Evolutionary conservation across 768 basidiomycete genomes (phyloP).

Genomic region (Lactarius evosmus): DNA sequence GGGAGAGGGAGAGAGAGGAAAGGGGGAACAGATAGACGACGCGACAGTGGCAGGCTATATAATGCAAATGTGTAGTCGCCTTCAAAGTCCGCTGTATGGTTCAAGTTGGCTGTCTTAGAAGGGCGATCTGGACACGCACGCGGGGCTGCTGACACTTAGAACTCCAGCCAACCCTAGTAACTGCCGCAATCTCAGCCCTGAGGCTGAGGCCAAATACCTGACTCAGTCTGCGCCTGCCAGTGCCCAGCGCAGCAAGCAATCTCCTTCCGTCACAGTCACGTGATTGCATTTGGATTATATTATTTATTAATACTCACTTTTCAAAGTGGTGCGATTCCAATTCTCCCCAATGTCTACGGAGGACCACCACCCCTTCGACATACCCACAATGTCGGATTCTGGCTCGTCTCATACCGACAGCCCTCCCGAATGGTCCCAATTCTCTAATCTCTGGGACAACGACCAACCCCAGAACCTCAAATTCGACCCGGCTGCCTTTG

Average conservation of each 20-base stretch:
- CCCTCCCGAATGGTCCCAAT: constrained; percentile 29
- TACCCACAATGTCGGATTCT: constrained; percentile 18
- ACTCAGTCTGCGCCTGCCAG: neutral
- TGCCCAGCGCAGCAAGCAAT: neutral
- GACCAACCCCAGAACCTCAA: constrained; percentile 14
- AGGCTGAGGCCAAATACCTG: neutral
- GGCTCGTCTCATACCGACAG: constrained; percentile 20
- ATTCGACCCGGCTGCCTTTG: constrained; percentile 36
- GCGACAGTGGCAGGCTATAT: constrained; percentile 26
- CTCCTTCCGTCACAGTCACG: neutral
- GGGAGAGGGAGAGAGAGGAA: constrained; percentile 29
- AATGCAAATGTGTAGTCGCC: constrained; percentile 19
- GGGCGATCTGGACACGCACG: constrained; percentile 19
- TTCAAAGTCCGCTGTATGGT: constrained; percentile 38
- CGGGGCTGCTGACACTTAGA: neutral
- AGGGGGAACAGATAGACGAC: constrained; percentile 27
- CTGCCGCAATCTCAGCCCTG: neutral
- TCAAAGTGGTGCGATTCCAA: neutral
- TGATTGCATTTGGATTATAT: neutral
- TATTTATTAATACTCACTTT: neutral
- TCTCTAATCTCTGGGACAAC: constrained; percentile 25
- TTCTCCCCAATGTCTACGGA: neutral
- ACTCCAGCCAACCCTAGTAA: neutral
- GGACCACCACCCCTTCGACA: constrained; percentile 7
- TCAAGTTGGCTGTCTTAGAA: constrained; percentile 25